Percentiles rank a stretch among this genome's conserved stretches.
Evolutionary conservation across 2,329 filamentous ascomycete species (phyloP).

Genomic region (Chrysoporthe cubensis): DNA sequence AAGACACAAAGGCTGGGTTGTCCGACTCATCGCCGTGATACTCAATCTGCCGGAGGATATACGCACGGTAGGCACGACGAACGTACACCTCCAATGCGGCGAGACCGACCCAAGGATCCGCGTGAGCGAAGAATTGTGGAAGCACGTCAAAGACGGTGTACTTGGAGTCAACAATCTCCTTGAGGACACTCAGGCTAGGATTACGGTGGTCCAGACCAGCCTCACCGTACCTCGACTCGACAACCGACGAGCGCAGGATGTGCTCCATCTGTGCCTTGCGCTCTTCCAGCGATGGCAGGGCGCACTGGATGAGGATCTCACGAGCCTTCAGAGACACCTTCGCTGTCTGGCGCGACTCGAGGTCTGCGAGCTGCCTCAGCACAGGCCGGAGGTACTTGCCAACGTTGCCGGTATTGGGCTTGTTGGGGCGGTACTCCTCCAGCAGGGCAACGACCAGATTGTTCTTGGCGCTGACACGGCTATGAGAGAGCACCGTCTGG

Average conservation of each 20-base stretch:
- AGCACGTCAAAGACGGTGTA: constrained; percentile 98
- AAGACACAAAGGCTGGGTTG: constrained; percentile 76
- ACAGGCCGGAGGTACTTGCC: constrained; percentile 83
- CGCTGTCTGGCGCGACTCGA: constrained; percentile 81
- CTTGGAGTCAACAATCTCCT: constrained; percentile 98
- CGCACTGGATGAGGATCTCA: constrained; percentile 96
- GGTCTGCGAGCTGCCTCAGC: constrained; percentile 84
- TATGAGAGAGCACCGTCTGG: constrained; percentile 90
- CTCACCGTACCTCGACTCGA: constrained; percentile 97
- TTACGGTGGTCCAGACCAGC: constrained; percentile 95
- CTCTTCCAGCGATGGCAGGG: constrained; percentile 94
- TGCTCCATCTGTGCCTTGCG: constrained; percentile 97
- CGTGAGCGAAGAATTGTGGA: constrained; percentile 91
- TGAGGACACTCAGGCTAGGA: constrained; percentile 86
- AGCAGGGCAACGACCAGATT: constrained; percentile 89
- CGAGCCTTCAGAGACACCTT: constrained; percentile 98
- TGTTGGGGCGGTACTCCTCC: constrained; percentile 93
- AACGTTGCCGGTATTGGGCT: constrained; percentile 85
- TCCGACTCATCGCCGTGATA: constrained; percentile 80
- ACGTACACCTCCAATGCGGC: constrained; percentile 96
- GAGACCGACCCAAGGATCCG: constrained; percentile 90
- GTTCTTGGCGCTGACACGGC: constrained; percentile 90
- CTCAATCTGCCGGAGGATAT: constrained; percentile 85
- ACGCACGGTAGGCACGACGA: constrained; percentile 94
- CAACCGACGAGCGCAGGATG: constrained; percentile 91